These are phyloP conservation scores for Nitzschia inconspicua DNA, from an alignment of 108 stramenopile species.

Conservation along the genomic window DNA sequence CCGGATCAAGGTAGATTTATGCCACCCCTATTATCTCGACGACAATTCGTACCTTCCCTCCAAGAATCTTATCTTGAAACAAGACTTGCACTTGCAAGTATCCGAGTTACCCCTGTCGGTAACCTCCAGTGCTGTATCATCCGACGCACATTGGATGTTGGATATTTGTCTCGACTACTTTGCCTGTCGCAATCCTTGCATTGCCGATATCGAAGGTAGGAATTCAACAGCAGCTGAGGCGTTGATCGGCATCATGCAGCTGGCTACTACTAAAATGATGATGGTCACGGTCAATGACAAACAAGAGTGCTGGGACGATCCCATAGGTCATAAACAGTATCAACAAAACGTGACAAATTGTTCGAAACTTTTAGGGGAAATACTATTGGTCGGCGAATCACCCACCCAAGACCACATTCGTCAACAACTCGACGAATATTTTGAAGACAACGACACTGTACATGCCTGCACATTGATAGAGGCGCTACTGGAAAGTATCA, in stretches of 20 bases:
- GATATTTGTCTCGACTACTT: constrained; percentile 72
- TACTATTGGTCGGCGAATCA: too few species aligned
- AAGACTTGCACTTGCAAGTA: constrained; percentile 31
- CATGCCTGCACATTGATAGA: neutral
- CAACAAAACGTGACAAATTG: too few species aligned
- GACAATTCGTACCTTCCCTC: constrained; percentile 30
- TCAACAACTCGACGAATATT: neutral
- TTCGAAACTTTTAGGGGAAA: too few species aligned
- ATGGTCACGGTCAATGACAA: neutral
- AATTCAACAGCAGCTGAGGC: constrained; percentile 11
- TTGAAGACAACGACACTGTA: neutral
- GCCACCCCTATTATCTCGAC: constrained; percentile 51
- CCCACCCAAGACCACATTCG: too few species aligned
- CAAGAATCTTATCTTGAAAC: constrained; percentile 26
- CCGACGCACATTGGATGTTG: constrained; percentile 25
- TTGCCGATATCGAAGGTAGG: constrained; percentile 34
- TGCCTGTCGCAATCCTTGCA: constrained; percentile 51
- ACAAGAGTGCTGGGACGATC: too few species aligned
- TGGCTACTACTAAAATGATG: too few species aligned
- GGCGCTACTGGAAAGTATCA: neutral
- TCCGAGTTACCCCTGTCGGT: neutral
- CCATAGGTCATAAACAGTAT: too few species aligned
- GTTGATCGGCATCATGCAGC: constrained; percentile 16
- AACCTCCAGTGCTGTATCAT: neutral
- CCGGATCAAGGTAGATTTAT: constrained; percentile 34